Conservation (phyloP, 495 filamentous ascomycete genomes). For the Lindgomyces ingoldianus region DNA sequence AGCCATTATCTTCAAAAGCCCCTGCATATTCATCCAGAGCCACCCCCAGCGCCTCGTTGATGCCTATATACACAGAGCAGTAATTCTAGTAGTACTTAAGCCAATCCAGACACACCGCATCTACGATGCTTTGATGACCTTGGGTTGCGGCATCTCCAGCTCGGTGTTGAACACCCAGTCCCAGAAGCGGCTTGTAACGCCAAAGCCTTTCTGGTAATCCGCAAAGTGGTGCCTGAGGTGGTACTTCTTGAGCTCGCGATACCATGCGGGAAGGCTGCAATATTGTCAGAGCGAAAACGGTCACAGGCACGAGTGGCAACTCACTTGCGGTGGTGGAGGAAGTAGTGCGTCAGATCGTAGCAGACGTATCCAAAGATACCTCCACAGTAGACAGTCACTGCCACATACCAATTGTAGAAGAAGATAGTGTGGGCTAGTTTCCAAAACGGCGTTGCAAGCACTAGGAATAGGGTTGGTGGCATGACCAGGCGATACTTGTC, state of each 20-base stretch:
- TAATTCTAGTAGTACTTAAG: neutral
- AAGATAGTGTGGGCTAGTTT: conserved; percentile 85
- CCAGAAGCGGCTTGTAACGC: conserved; percentile 98
- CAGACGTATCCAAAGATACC: conserved; percentile 93
- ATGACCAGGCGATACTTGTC: conserved; percentile 96
- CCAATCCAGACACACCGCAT: neutral
- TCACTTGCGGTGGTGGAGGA: conserved; percentile 94
- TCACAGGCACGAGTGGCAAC: conserved; percentile 35
- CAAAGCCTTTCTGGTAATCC: conserved; percentile 97
- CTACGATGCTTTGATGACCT: conserved; percentile 45
- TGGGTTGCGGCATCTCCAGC: conserved; percentile 53
- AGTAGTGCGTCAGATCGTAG: conserved; percentile 98
- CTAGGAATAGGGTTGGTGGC: conserved; percentile 86
- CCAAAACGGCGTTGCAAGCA: conserved; percentile 88
- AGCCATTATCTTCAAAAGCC: neutral
- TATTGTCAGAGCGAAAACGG: conserved; percentile 22
- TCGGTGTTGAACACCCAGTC: conserved; percentile 89
- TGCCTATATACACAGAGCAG: conserved; percentile 7
- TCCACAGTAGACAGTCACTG: conserved; percentile 75
- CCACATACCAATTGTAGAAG: conserved; percentile 81
- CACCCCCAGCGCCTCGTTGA: neutral
- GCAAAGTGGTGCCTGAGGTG: conserved; percentile 96
- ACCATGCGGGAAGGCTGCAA: conserved; percentile 74
- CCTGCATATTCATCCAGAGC: neutral
- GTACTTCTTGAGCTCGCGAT: conserved; percentile 89